A percentile compares a stretch with the other conserved stretches of the same genome.
These are phyloP conservation scores for Leccinellum albellum DNA, from an alignment of 768 basidiomycete genomes.

Conservation along the genomic window DNA sequence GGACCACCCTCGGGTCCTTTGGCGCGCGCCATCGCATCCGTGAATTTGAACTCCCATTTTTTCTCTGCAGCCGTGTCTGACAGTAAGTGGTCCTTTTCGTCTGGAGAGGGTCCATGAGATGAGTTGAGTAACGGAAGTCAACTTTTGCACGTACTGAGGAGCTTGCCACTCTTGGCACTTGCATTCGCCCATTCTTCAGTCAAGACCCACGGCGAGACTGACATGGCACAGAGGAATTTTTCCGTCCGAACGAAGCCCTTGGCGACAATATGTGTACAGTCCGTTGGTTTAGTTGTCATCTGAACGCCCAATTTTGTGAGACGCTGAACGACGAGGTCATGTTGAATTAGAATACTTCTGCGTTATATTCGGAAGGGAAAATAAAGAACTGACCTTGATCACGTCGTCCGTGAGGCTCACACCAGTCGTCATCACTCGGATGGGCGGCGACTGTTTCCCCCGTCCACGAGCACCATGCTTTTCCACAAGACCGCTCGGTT, in stretches of 20 bases:
- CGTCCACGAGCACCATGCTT: slow-evolving; percentile 10
- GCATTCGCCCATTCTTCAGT: slow-evolving; percentile 64
- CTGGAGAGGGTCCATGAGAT: slow-evolving; percentile 35
- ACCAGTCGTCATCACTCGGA: slow-evolving; percentile 68
- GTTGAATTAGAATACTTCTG: neutral
- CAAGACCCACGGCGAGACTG: slow-evolving; percentile 58
- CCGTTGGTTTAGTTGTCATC: slow-evolving; percentile 52
- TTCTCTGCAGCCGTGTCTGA: slow-evolving; percentile 59
- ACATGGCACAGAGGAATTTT: slow-evolving; percentile 80
- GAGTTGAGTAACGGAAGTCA: neutral
- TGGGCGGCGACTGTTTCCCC: slow-evolving; percentile 1
- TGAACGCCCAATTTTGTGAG: slow-evolving; percentile 65
- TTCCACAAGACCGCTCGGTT: neutral
- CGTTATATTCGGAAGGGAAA: neutral
- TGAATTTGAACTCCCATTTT: slow-evolving; percentile 63
- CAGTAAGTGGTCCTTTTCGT: slow-evolving; percentile 57
- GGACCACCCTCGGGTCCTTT: slow-evolving; percentile 39
- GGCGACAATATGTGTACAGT: slow-evolving; percentile 80
- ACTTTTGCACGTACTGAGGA: slow-evolving; percentile 54
- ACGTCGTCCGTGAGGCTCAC: slow-evolving; percentile 54
- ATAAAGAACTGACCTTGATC: slow-evolving; percentile 45
- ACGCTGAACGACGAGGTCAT: slow-evolving; percentile 35
- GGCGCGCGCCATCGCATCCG: slow-evolving; percentile 57
- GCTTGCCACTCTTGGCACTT: slow-evolving; percentile 49
- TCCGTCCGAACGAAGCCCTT: slow-evolving; percentile 74